Base-by-base conservation (phyloP, 78 protist genomes). In the Speleostelium caveatum region DNA sequence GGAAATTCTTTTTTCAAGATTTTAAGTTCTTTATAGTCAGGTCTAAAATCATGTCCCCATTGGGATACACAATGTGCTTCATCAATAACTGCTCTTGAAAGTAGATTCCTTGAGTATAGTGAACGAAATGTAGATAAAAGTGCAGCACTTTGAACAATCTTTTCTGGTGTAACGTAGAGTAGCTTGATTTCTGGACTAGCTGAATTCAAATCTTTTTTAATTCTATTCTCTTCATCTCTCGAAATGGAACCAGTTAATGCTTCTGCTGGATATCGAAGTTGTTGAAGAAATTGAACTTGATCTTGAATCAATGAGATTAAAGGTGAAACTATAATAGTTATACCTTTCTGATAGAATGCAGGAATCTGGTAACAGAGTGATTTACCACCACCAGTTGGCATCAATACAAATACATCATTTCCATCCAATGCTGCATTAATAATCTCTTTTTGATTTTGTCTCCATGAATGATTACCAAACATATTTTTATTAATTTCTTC, bases 301-400 rank as follows among this genome's bases (percentile, higher is more conserved):
- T 99, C 99, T 30, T 98, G 96, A 32, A 99, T 99, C 61, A 99
- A 96, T 3, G 99, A 94, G 12, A 99, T 42, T 58, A 99, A 97
- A 38, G 99, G 99, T 10, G 99, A 97, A 10, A 83, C 32, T 3
- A 83, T 36, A 33, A 83, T 69, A 24, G 91, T 83, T 4, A 83
- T 39, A 26, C 91, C 91, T 10, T 55, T 39, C 19, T 49, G 71
- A 32, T 16, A 28, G 0, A 69, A 16, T 22, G 79, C 91, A 10
- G 91, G 91, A 1, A 83, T 69, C 59, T 83, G 91, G 75, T 94
- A 99, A 85, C 97, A 92, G 5, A 99, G 95, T 21, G 94, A 65
- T 93, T 99, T 99, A 42, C 99, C 99, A 5, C 99, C 99, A 26
- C 99, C 99, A 12, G 99, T 99, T 42, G 99, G 99, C 97, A 99